These are phyloP conservation scores for Endoconidiophora laricicola DNA, from an alignment of 2,329 filamentous ascomycete species.

Conservation along the genomic window DNA sequence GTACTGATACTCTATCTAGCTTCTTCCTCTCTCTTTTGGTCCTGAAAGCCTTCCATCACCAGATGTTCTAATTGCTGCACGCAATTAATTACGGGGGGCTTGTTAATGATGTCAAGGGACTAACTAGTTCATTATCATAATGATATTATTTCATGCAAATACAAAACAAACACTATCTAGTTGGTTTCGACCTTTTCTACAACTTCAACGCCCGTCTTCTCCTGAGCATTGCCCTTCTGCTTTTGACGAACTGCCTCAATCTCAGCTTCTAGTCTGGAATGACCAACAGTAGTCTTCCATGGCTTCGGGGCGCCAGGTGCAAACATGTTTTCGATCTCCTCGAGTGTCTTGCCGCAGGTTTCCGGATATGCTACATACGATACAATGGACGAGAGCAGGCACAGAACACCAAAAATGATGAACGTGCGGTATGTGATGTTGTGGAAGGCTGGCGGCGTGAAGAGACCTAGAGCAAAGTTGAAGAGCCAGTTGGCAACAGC, in stretches of 20 bases:
- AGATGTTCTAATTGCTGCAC: slow-evolving; percentile 1
- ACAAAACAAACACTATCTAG: neutral
- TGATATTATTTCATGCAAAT: neutral
- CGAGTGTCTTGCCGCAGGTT: slow-evolving; percentile 25
- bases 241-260: slow-evolving; percentile 17
- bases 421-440: slow-evolving; percentile 22
- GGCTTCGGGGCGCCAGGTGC: slow-evolving; percentile 19
- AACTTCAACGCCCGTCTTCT: slow-evolving; percentile 3
- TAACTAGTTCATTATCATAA: neutral
- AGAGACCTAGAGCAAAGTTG: slow-evolving; percentile 25
- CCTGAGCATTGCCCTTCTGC: slow-evolving; percentile 2
- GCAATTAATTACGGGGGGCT: neutral
- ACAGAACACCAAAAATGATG: slow-evolving; percentile 26
- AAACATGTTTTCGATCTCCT: slow-evolving; percentile 25
- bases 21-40: slow-evolving; percentile 53
- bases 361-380: slow-evolving; percentile 27
- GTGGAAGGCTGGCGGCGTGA: slow-evolving; percentile 22
- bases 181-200: no score
- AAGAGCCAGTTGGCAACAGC: slow-evolving; percentile 31
- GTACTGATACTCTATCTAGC: slow-evolving; percentile 23
- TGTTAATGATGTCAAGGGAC: neutral
- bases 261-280: slow-evolving; percentile 17
- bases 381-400: slow-evolving; percentile 26
- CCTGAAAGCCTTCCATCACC: slow-evolving; percentile 36
- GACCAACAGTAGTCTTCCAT: slow-evolving; percentile 24